Base-by-base conservation (phyloP, 768 basidiomycete species). In the Mycena belliarum region DNA sequence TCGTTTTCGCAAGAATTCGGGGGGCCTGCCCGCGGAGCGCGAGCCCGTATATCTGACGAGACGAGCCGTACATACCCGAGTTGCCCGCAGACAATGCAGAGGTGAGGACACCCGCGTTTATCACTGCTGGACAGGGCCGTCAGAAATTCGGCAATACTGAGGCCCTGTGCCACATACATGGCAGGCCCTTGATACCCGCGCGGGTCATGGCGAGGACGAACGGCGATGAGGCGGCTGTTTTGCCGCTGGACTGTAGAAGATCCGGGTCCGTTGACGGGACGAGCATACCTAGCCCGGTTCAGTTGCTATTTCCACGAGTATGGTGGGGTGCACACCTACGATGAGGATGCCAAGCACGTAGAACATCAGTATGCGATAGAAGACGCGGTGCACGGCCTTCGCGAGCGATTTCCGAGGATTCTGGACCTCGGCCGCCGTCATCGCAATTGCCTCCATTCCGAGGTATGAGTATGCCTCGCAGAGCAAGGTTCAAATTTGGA, bases 171-270 rank as follows among this genome's bases (percentile, higher is more conserved):
- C 16, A 44, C 66, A 60, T 20, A 73, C 59, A 55, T 0, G 59
- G 59, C n/a, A 60, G 42, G n/a, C 29, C 83, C 69, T 81, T 83
- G 68, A 87, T 81, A 11, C 87, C 84, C 7, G 83, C 82, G 21
- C 77, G 73, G 38, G 71, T 75, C 64, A 89, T 83, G 24, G 87
- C 89, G 55, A 91, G 81, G 37, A 91, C 88, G 70, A 89, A 91
- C 0, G 89, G 89, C 28, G 86, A 88, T 38, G 82, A 73, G 1
- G 80, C 84, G 16, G 77, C 84, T 20, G 77, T n/a, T n/a, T n/a
- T 69, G 7, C 66, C 65, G 46, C 69, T 65, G 21, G 63, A 48
- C 32, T 57, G 53, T 24, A 64, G 63, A 29, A 73, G 68, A 40
- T 61, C 61, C 0, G 72, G 68, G 65, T 89, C 84, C 64, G 82